Evolutionary conservation across 23 red algal species (phyloP), one percentile per base, ranked within the genome.

Genomic region (Cyanidioschyzon merolae): DNA sequence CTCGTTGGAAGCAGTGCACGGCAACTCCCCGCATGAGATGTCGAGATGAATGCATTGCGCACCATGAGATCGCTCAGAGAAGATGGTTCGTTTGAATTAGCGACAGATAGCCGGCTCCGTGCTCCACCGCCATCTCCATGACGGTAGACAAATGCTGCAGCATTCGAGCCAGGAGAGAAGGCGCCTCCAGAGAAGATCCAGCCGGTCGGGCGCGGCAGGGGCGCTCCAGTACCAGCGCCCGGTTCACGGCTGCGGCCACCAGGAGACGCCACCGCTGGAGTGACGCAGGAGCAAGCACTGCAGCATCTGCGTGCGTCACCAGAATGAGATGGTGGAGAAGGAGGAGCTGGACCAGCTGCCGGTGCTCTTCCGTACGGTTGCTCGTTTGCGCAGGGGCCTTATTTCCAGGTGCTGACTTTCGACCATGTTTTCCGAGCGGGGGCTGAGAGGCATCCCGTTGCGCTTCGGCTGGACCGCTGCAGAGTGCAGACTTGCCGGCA

Each of bases 221-320:
- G 12, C 63, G 63, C 32, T 35, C n/a, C 32, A 25, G 63, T 71
- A 71, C 2, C 63, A 71, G 12, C 63, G 63, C 63, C n/a, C 63
- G 63, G 30, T 71, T 71, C n/a, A 71, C 16, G 21, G 63, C 63
- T 35, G 29, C 63, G 29, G 63, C 21, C 3, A 7, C 21, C n/a
- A 71, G 29, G 3, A 12, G 12, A 3, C 63, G 63, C n/a, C 63
- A 7, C 63, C 7, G 7, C 30, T 25, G 63, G 21, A 35, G n/a
- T 27, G 3, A 35, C 63, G 3, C n/a, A 25, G 63, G 16, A 3
- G 63, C 7, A 32, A 32, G n/a, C 2, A 27, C 29, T 7, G 16
- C 3, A 25, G 63, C 3, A 7, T 25, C 32, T 35, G 63, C n/a
- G 30, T 25, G 21, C 21, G 63, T 27, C 63, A 71, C 7, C 16